Evolutionary conservation across 2,329 filamentous ascomycete species (phyloP).

Genomic region (Gliomastix tumulicola): DNA sequence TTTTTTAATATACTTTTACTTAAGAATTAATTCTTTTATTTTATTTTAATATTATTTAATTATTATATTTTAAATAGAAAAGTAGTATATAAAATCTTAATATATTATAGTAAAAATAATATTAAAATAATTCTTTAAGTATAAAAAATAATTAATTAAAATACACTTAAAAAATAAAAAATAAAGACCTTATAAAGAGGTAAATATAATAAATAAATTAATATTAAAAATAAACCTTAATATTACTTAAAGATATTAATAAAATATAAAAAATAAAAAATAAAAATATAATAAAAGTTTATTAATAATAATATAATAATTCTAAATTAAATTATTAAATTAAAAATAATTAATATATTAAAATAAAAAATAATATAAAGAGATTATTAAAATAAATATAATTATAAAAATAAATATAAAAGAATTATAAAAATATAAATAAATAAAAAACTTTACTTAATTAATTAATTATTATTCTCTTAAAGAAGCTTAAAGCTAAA

Average conservation of each 20-base stretch:
- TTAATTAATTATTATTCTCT: too few species aligned
- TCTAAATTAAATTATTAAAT: neutral
- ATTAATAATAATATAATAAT: neutral
- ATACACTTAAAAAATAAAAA: neutral
- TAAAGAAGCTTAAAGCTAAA: too few species aligned
- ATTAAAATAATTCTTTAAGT: neutral
- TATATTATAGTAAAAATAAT: neutral
- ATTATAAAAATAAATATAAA: too few species aligned
- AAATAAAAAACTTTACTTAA: too few species aligned
- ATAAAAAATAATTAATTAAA: neutral
- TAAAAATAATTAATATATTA: neutral
- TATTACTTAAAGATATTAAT: neutral
- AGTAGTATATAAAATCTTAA: neutral
- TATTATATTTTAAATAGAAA: neutral
- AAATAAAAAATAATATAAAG: too few species aligned
- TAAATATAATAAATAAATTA: neutral
- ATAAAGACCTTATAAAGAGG: neutral
- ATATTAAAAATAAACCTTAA: neutral
- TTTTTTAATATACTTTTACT: neutral
- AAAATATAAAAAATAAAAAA: neutral
- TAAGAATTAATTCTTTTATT: neutral
- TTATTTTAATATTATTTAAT: neutral
- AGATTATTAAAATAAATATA: too few species aligned
- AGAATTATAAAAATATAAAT: too few species aligned
- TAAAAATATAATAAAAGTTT: neutral